Evolutionary conservation across 352 stramenopile genomes (phyloP), one percentile per base, ranked within the genome.

Genomic region (Phytophthora megakarya): DNA sequence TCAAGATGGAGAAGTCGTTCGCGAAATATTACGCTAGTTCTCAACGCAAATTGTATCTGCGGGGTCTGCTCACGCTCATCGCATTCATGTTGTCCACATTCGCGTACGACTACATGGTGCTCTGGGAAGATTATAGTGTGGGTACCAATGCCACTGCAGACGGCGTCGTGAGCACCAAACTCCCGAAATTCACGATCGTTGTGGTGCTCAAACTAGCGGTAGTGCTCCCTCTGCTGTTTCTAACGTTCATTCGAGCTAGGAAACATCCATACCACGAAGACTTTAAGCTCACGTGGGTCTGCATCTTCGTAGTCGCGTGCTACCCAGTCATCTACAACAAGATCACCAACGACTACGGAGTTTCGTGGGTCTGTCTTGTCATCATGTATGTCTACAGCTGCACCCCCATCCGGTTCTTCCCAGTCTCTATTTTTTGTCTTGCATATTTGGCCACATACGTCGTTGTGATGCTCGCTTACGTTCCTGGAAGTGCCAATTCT

Each of bases 341-440:
- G 39, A 67, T 91, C 44, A 93, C 84, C 1, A 84, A 88, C 55
- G 82, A 92, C 66, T 89, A 91, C 25, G 85, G 85, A 45, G 82
- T 93, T 15, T 91, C 85, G 13, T 91, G 85, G 81, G 75, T 92
- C 23, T 93, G 82, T 30, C 65, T 95, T 22, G 73, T 92, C 22
- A 90, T 95, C 63, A 92, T 93, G 84, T 92, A 91, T 67, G 77
- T 92, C 40, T 92, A 92, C 70, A 90, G 77, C 70, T 93, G 80
- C 64, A 90, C 84, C 19, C 84, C 82, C 15, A 87, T 95, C 45
- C 72, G 81, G 19, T 95, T 95, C 61, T 92, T 91, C 52, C 80
- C 79, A n/a, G 86, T 81, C 48, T 86, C 82, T 5, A 77, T 88
- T 10, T 89, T 91, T 26, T 90, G 78, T 49, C 65, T 89, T 23